Evolutionary conservation across 2,329 filamentous ascomycete species (phyloP).

Genomic region (Botryotinia globosa): DNA sequence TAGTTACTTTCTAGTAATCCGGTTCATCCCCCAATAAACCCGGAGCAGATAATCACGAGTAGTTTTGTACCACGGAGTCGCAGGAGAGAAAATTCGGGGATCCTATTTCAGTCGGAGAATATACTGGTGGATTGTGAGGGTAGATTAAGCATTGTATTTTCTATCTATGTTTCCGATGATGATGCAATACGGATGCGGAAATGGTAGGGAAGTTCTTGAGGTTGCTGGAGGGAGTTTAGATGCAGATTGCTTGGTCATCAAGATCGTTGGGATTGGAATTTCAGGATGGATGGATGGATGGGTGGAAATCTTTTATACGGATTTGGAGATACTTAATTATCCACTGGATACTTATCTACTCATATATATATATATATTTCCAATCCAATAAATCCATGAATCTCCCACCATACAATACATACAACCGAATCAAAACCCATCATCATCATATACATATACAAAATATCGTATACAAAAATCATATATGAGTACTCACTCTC

Average conservation of each 20-base stretch:
- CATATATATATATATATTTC: neutral
- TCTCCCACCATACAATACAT: neutral
- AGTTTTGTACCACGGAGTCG: neutral
- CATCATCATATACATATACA: too few species aligned
- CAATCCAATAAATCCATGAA: neutral
- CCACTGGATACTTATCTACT: too few species aligned
- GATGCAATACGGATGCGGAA: neutral
- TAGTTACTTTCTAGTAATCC: neutral
- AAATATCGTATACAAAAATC: neutral
- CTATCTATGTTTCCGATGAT: neutral
- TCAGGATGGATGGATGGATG: neutral
- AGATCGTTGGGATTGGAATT: too few species aligned
- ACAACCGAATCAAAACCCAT: neutral
- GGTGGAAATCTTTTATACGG: neutral
- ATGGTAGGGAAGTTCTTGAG: neutral
- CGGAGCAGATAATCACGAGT: too few species aligned
- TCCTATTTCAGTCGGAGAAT: neutral
- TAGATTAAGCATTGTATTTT: neutral
- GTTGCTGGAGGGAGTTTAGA: neutral
- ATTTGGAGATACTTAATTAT: neutral
- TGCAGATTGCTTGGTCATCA: neutral
- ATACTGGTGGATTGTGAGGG: constrained; percentile 1
- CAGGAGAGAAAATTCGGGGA: neutral
- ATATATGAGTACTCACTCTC: rapidly evolving
- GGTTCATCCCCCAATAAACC: neutral